phyloP scores from a whole-genome alignment of 2,329 filamentous ascomycete genomes.

The Ophiostoma tasmaniense region DNA sequence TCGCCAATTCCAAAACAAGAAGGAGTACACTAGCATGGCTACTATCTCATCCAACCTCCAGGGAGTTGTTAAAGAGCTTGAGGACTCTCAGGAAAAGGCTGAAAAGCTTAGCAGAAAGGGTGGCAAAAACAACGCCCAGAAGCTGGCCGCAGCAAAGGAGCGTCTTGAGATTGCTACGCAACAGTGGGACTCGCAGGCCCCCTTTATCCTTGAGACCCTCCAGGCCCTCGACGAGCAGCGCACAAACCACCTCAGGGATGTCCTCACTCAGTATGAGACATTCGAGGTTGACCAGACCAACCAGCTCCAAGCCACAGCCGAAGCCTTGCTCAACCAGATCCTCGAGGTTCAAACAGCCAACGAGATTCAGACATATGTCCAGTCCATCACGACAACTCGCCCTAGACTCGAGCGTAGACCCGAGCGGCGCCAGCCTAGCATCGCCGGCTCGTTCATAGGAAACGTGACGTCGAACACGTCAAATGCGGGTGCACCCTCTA shows the following conservation, averaged over 20 bases:
- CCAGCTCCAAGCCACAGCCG: slow-evolving; percentile 62
- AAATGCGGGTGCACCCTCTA: not conserved
- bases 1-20: slow-evolving; percentile 62
- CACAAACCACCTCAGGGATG: slow-evolving; percentile 80
- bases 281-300: slow-evolving; percentile 85
- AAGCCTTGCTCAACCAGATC: slow-evolving; percentile 70
- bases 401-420: slow-evolving; percentile 37
- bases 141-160: slow-evolving; percentile 64
- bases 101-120: slow-evolving; percentile 78
- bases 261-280: slow-evolving; percentile 86
- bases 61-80: slow-evolving; percentile 75
- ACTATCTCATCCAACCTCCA: slow-evolving; percentile 74
- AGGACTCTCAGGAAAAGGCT: slow-evolving; percentile 73
- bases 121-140: slow-evolving; percentile 63
- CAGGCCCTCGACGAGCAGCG: slow-evolving; percentile 85
- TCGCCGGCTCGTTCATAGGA: slow-evolving; percentile 26
- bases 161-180: slow-evolving; percentile 69
- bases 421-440: slow-evolving; percentile 35
- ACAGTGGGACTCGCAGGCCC: slow-evolving; percentile 91
- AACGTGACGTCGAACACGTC: not conserved
- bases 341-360: slow-evolving; percentile 79
- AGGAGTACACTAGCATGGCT: slow-evolving; percentile 72
- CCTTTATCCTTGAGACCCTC: slow-evolving; percentile 87
- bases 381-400: slow-evolving; percentile 36
- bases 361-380: slow-evolving; percentile 70